Evolutionary conservation across 306 rosid species (phyloP).

Genomic region (Urtica urens): DNA sequence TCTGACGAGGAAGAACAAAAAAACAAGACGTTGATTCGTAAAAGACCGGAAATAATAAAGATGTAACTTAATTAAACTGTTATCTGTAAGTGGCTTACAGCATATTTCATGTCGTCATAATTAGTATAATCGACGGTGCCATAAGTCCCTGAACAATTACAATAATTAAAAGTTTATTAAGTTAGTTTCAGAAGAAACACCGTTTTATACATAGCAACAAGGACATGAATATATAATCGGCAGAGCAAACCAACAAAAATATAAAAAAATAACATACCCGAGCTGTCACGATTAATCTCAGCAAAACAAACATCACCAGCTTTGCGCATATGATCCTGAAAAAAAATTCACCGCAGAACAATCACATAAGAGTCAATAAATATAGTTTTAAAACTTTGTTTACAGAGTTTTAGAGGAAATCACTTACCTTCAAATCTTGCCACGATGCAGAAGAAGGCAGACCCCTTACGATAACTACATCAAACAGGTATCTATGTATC

Average conservation of each 20-base stretch:
- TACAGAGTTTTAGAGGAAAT: conserved; percentile 6
- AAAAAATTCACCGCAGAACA: conserved; percentile 5
- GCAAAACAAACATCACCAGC: conserved; percentile 99
- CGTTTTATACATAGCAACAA: too few species aligned
- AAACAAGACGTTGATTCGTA: conserved; percentile 1
- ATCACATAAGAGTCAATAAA: background rate
- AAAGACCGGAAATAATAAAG: too few species aligned
- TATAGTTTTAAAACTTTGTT: background rate
- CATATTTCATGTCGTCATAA: conserved; percentile 96
- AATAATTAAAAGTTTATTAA: conserved; percentile 9
- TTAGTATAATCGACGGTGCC: conserved; percentile 90
- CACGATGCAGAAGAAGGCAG: conserved; percentile 99
- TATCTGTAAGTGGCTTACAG: conserved; percentile 48
- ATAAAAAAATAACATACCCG: conserved; percentile 37
- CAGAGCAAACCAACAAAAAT: background rate
- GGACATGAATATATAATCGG: background rate
- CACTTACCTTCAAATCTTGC: conserved; percentile 97
- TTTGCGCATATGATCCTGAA: conserved; percentile 98
- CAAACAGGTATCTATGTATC: conserved; percentile 9
- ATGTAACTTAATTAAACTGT: background rate
- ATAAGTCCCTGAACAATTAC: conserved; percentile 60
- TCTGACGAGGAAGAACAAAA: conserved; percentile 29
- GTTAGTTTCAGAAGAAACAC: too few species aligned
- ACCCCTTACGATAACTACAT: conserved; percentile 82
- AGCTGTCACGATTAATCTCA: conserved; percentile 93